phyloP scores from a whole-genome alignment of 768 basidiomycete genomes.

The Auricularia sp. region DNA sequence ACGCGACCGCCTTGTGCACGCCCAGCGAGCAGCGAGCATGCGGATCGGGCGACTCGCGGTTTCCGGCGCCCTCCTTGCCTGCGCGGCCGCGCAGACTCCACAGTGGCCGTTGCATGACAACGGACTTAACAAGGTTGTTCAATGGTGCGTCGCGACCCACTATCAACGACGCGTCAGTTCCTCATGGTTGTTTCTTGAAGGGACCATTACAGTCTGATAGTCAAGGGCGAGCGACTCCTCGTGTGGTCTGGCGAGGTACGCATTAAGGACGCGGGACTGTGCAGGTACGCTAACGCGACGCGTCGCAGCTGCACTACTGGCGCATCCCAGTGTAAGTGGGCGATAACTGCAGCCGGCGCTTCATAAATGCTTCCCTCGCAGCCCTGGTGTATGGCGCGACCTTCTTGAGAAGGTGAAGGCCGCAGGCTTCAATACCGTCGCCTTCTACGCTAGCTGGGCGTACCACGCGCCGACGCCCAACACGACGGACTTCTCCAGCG shows the following conservation, averaged over 20 bases:
- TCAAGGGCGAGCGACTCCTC: not conserved
- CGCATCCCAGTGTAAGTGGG: not conserved
- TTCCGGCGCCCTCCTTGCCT: not conserved
- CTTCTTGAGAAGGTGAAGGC: conserved; percentile 55
- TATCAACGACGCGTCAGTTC: not conserved
- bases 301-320: not conserved
- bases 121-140: not conserved
- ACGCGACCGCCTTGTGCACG: too few relatives aligned
- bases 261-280: not conserved
- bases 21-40: too few relatives aligned
- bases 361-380: conserved; percentile 1
- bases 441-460: conserved; percentile 54
- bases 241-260: not conserved
- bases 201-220: not conserved
- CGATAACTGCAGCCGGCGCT: not conserved
- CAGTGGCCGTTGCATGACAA: not conserved
- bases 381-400: conserved; percentile 42
- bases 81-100: not conserved
- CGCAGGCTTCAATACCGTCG: conserved; percentile 52
- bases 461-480: conserved; percentile 38
- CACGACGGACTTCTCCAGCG: conserved; percentile 32
- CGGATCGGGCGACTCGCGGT: too few relatives aligned
- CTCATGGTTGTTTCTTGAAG: not conserved
- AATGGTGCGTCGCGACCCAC: not conserved
- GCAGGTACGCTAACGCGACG: not conserved